Percentiles rank a stretch among this genome's conserved stretches.
Conservation (phyloP, 2,329 filamentous ascomycete species). For the Gnomoniopsis smithogilvyi region DNA sequence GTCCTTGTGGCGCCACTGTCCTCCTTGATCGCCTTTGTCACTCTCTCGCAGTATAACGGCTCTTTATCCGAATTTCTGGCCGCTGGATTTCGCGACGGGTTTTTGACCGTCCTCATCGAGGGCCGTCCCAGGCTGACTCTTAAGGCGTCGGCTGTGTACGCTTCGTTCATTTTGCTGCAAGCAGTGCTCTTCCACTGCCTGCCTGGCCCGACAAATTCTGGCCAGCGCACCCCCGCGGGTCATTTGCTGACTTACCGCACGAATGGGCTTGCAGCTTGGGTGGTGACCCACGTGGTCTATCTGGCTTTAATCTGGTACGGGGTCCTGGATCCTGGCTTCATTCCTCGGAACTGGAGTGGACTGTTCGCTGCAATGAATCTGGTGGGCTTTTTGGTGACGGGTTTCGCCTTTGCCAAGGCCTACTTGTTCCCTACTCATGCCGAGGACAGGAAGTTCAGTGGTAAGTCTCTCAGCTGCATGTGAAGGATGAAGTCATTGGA, state of each 20-base stretch:
- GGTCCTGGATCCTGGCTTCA: slow-evolving; percentile 34
- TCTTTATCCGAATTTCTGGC: background rate
- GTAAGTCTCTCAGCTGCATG: slow-evolving; percentile 20
- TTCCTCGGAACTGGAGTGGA: slow-evolving; percentile 39
- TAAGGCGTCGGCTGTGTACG: background rate
- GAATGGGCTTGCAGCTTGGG: slow-evolving; percentile 40
- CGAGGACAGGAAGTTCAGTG: slow-evolving; percentile 40
- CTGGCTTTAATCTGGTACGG: slow-evolving; percentile 24
- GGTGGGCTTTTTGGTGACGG: slow-evolving; percentile 20
- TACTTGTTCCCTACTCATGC: slow-evolving; percentile 35
- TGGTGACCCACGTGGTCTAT: slow-evolving; percentile 33
- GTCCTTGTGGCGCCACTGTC: background rate
- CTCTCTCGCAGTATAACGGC: background rate
- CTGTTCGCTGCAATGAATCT: slow-evolving; percentile 36
- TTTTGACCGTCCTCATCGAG: background rate
- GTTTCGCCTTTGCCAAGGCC: slow-evolving; percentile 36
- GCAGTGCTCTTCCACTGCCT: slow-evolving; percentile 5
- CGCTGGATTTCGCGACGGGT: background rate
- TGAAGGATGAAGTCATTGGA: background rate
- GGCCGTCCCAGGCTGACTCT: background rate
- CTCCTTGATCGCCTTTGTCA: background rate
- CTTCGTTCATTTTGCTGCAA: slow-evolving; percentile 5
- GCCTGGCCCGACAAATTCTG: slow-evolving; percentile 22
- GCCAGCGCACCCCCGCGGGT: slow-evolving; percentile 41
- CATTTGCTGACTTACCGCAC: slow-evolving; percentile 39